Evolutionary conservation across 441 rosid species (phyloP), one percentile per base, ranked within the genome.

Genomic region (Isatis lusitanica): DNA sequence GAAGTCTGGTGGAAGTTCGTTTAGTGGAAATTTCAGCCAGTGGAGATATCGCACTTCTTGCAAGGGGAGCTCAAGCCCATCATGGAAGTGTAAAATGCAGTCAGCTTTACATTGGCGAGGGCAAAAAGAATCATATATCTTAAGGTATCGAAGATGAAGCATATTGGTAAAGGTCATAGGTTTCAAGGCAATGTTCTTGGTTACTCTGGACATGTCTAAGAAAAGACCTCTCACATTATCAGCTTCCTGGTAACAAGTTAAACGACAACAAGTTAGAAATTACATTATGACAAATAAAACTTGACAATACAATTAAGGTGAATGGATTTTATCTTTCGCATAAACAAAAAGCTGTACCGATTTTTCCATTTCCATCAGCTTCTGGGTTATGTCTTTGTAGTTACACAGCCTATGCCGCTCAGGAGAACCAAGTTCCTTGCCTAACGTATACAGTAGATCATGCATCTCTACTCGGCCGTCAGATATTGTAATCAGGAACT

Each of bases 111-210:
- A 67, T 26, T 52, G 59, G 1, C 10, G 38, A 9, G 38, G 11
- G 52, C 51, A 67, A 39, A 0, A n/a, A 67, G 71, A 67, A 40
- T 67, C 50, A 53, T 52, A 53, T 52, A 67, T 21, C 12, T 67
- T 67, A 28, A 67, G 61, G 26, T 51, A 67, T 39, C 50, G 61
- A 12, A 67, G 61, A 26, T 67, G 15, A 2, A 0, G 6, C 71
- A 67, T 53, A 26, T 3, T 36, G 11, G 6, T 36, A 16, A 67
- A 67, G 50, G 16, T 21, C n/a, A 5, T 8, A 2, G 24, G 12
- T 2, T 38, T 15, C 50, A 67, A 24, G 10, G 3, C 2, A 4
- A 67, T n/a, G 5, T 2, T 4, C 30, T 9, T 3, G 21, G 36
- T 24, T 39, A 38, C 61, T 38, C n/a, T 5, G 0, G 61, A 67